Conservation (phyloP, 805 yeast genomes). For the Saturnispora ahearnii region DNA sequence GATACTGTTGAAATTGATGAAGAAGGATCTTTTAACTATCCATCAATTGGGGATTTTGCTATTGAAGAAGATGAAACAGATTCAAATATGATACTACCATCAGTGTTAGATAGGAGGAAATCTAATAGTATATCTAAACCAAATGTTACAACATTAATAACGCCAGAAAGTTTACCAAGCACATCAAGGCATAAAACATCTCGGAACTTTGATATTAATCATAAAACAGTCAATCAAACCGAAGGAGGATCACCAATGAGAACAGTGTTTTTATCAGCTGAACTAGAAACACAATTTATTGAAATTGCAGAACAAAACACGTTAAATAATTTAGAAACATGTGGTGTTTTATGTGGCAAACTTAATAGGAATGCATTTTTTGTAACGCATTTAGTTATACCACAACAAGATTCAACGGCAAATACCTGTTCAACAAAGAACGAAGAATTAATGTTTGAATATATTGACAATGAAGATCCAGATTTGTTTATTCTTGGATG, state of each 20-base stretch:
- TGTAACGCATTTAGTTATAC: conserved; percentile 52
- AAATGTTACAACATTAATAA: background rate
- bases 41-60: conserved; percentile 13
- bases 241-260: conserved; percentile 52
- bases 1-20: background rate
- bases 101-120: background rate
- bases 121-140: background rate
- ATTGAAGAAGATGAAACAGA: conserved; percentile 10
- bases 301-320: conserved; percentile 44
- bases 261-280: conserved; percentile 40
- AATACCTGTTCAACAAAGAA: conserved; percentile 55
- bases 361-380: conserved; percentile 54
- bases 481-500: conserved; percentile 55
- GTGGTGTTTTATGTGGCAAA: conserved; percentile 59
- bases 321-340: conserved; percentile 43
- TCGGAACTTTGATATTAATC: conserved; percentile 19
- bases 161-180: background rate
- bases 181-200: background rate
- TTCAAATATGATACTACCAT: background rate
- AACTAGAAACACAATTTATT: conserved; percentile 36
- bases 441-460: conserved; percentile 50
- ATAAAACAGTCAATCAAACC: conserved; percentile 35
- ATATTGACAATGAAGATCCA: conserved; percentile 41
- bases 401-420: conserved; percentile 52
- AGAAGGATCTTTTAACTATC: conserved; percentile 11